These are phyloP conservation scores for Euphorbia peplus DNA, from an alignment of 345 rosid species.

Conservation along the genomic window DNA sequence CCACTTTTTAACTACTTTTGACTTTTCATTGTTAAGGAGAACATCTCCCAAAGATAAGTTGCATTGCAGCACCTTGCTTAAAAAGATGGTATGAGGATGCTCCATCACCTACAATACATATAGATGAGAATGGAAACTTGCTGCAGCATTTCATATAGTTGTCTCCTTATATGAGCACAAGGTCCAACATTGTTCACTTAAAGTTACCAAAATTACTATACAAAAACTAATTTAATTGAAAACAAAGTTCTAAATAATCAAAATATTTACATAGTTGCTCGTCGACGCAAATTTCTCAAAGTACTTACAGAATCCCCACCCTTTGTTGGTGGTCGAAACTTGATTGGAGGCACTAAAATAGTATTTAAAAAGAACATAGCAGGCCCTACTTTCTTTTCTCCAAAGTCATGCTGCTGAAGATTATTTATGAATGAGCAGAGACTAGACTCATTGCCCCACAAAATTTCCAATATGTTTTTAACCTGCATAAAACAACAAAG, in stretches of 20 bases:
- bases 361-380: slow-evolving; percentile 78
- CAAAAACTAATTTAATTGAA: background rate
- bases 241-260: background rate
- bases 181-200: background rate
- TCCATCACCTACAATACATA: slow-evolving; percentile 65
- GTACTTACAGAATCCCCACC: slow-evolving; percentile 87
- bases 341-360: slow-evolving; percentile 82
- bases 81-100: slow-evolving; percentile 77
- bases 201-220: background rate
- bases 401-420: slow-evolving; percentile 60
- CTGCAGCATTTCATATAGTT: background rate
- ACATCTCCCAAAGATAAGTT: slow-evolving; percentile 72
- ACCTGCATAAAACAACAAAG: slow-evolving; percentile 46
- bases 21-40: slow-evolving; percentile 35
- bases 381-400: slow-evolving; percentile 38
- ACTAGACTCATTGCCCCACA: slow-evolving; percentile 83
- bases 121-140: slow-evolving; percentile 8
- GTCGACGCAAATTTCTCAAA: slow-evolving; percentile 1
- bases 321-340: slow-evolving; percentile 80
- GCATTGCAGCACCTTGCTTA: slow-evolving; percentile 63
- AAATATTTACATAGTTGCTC: background rate
- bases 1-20: slow-evolving; percentile 54
- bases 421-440: slow-evolving; percentile 74
- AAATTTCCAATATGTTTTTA: slow-evolving; percentile 44
- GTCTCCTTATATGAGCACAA: background rate